Base-by-base conservation (phyloP, 495 filamentous ascomycete genomes). In the Tuber magnatum region DNA sequence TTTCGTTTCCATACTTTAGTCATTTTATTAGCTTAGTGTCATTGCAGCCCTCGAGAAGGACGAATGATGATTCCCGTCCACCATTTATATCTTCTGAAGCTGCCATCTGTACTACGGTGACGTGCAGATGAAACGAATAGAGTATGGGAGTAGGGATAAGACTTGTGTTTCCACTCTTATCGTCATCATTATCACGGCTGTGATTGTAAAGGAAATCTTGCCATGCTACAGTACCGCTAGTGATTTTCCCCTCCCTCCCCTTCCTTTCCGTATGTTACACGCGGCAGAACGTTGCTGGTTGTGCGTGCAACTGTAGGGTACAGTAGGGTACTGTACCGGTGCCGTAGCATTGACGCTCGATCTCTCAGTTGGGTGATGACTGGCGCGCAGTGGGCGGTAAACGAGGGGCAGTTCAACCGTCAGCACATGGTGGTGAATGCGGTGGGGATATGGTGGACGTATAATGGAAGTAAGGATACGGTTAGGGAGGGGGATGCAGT, bases 101-200 rank as follows among this genome's bases (percentile, higher is more conserved):
- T 28, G 56, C 56, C 56, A 35, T 65, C 28, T 32, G 28, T 65
- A 32, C 28, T 12, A 65, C 56, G 9, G 56, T 65, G 35, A 14
- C 14, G 12, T 32, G 56, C 56, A 65, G 28, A 65, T 65, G 56
- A 65, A 65, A 65, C 56, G 28, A 16, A 35, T 65, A 9, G 24
- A 65, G 56, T 65, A 35, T 65, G 32, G 28, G 56, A 2, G 28
- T 28, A 65, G 56, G 56, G 28, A 32, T 18, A 65, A 65, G 56
- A 65, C 56, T 65, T 35, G 56, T 35, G 56, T 65, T 65, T 65
- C 56, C 28, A 65, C 56, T 65, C 28, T 65, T 65, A 65, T 65
- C 56, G n/a, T 65, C 56, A 65, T 65, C 28, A 61, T 61, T 10
- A 10, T 12, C 14, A 65, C 8, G 0, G 51, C 14, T 35, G 35